Evolutionary conservation across 1,284 basidiomycete species (phyloP), one percentile per base, ranked within the genome.

Genomic region (Phlebopus sp.): DNA sequence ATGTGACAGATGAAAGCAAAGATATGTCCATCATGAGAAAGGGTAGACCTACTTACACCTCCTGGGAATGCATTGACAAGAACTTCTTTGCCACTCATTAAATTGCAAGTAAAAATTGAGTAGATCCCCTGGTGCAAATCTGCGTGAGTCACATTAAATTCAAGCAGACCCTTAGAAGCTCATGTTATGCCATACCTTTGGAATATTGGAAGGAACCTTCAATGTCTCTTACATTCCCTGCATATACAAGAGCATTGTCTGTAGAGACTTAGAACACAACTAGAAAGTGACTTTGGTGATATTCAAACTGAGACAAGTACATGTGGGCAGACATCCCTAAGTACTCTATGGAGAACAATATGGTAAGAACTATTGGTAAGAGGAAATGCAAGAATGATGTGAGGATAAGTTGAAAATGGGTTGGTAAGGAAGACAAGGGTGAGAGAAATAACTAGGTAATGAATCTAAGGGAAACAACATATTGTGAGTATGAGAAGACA

Each of bases 101-200:
- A 48, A 56, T 88, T 87, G 27, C 69, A 70, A 13, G 75, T 68
- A 53, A 81, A 84, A 19, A 87, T 84, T 0, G 83, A 73, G 52
- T 86, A 84, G n/a, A 84, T 84, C 1, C 85, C 86, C 23, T 62
- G 64, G 59, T 87, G 82, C 1, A 84, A 77, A 53, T 88, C 85
- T 87, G 46, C 2, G 29, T n/a, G 18, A 46, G 17, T 8, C 51
- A 44, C 17, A 18, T 40, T 9, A 27, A 19, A 27, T 3, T 41
- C 10, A 49, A 32, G 23, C 29, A 34, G 9, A n/a, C 46, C 11
- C 19, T 4, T 25, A 34, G 1, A 21, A 17, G 6, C 10, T 18
- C 18, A 27, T n/a, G 17, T 14, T 7, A 32, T 18, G 21, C 35
- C 54, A 39, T 49, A 83, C 84, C 82, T 72, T 86, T 86, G 64